Conservation (phyloP, 2,329 filamentous ascomycete species). For the Didymella glomerata region DNA sequence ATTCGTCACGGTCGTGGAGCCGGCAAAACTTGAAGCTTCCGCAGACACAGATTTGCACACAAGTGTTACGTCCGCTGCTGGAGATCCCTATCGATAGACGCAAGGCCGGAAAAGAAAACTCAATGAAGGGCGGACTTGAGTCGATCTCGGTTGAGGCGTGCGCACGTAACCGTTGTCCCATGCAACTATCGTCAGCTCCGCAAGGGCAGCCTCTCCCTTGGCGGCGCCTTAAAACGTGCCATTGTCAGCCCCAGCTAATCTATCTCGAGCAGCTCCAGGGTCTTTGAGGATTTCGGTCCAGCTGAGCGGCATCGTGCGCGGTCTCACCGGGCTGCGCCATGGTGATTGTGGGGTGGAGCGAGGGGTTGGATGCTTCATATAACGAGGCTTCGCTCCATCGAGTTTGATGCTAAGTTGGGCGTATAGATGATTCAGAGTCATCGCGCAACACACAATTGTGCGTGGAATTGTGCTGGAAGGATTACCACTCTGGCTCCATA, state of each 20-base stretch:
- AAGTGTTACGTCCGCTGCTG: conserved; percentile 21
- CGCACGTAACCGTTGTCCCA: conserved; percentile 19
- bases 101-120: conserved; percentile 22
- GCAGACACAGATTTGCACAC: conserved; percentile 13
- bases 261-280: conserved; percentile 25
- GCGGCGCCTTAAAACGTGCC: conserved; percentile 20
- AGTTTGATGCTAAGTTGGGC: conserved; percentile 19
- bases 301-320: conserved; percentile 16
- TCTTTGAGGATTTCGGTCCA: conserved; percentile 15
- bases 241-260: conserved; percentile 22
- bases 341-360: conserved; percentile 18
- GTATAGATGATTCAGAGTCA: conserved; percentile 12
- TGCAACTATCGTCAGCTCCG: conserved; percentile 22
- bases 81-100: conserved; percentile 18
- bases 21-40: conserved; percentile 13
- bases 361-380: conserved; percentile 16
- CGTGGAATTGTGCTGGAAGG: conserved; percentile 12
- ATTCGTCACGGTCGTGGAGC: conserved; percentile 22
- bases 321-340: conserved; percentile 16
- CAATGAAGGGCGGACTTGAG: conserved; percentile 18
- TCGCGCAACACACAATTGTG: conserved; percentile 12
- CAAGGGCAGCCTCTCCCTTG: conserved; percentile 15
- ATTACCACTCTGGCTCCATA: neutral
- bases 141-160: conserved; percentile 21
- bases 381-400: conserved; percentile 19